Conservation (phyloP, 2,329 filamentous ascomycete species). For the Alternaria brassicicola region DNA sequence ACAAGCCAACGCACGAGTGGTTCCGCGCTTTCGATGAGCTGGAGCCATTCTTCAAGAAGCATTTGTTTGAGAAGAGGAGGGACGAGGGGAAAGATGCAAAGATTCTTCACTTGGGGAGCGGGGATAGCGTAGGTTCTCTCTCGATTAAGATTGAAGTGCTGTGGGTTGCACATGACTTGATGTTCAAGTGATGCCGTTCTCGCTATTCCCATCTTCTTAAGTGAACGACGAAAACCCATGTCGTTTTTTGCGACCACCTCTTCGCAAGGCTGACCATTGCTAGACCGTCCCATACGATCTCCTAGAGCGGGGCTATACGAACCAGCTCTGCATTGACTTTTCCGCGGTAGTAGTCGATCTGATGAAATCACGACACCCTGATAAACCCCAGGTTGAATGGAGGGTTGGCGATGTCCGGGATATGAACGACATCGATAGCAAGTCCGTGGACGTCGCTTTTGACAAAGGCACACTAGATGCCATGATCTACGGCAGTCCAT, state of each 20-base stretch:
- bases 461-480: slow-evolving; percentile 64
- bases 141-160: neutral
- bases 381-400: slow-evolving; percentile 57
- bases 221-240: neutral
- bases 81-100: slow-evolving; percentile 41
- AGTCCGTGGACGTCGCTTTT: slow-evolving; percentile 61
- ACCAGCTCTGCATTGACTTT: slow-evolving; percentile 64
- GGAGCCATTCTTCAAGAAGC: slow-evolving; percentile 54
- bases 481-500: slow-evolving; percentile 62
- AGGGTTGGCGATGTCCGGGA: slow-evolving; percentile 58
- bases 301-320: slow-evolving; percentile 54
- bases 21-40: slow-evolving; percentile 58
- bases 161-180: neutral
- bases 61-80: slow-evolving; percentile 49
- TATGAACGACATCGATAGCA: slow-evolving; percentile 51
- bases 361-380: slow-evolving; percentile 56
- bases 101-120: slow-evolving; percentile 64
- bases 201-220: neutral
- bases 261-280: neutral
- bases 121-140: slow-evolving; percentile 57
- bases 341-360: slow-evolving; percentile 59
- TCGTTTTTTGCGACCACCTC: neutral
- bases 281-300: slow-evolving; percentile 62
- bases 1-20: slow-evolving; percentile 60
- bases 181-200: neutral